phyloP scores from a whole-genome alignment of 345 rosid species.

The Atalantia buxifolia region DNA sequence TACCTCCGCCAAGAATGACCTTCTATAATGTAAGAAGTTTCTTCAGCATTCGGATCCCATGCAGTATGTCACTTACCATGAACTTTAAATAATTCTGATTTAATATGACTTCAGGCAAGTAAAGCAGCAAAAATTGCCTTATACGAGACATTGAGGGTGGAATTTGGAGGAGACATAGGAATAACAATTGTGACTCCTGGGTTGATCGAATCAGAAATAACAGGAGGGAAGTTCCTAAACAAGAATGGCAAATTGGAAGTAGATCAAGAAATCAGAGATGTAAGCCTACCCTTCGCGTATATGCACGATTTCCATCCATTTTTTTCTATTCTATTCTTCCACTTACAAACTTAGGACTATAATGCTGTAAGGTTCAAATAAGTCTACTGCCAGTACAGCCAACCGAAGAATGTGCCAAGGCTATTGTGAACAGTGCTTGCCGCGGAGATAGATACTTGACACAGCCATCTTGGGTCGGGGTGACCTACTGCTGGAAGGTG shows the following conservation, averaged over 20 bases:
- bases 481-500: constrained; percentile 29
- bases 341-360: neutral
- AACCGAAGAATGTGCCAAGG: constrained; percentile 20
- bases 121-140: constrained; percentile 50
- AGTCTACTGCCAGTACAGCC: constrained; percentile 25
- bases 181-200: constrained; percentile 55
- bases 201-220: constrained; percentile 36
- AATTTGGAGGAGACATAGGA: constrained; percentile 36
- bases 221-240: constrained; percentile 37
- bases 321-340: neutral
- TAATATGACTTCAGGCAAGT: constrained; percentile 37
- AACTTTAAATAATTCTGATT: neutral
- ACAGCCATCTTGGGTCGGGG: constrained; percentile 29
- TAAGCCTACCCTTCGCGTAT: constrained; percentile 14
- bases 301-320: neutral
- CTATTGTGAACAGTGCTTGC: constrained; percentile 41
- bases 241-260: constrained; percentile 35
- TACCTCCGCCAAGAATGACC: constrained; percentile 39
- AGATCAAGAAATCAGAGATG: constrained; percentile 42
- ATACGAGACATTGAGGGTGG: constrained; percentile 40
- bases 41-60: neutral
- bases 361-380: constrained; percentile 22
- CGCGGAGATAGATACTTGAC: constrained; percentile 41
- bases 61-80: neutral
- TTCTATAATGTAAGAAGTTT: constrained; percentile 37